A percentile compares a stretch with the other conserved stretches of the same genome.
Conservation (phyloP, 345 rosid species). For the Eucalyptus albens region DNA sequence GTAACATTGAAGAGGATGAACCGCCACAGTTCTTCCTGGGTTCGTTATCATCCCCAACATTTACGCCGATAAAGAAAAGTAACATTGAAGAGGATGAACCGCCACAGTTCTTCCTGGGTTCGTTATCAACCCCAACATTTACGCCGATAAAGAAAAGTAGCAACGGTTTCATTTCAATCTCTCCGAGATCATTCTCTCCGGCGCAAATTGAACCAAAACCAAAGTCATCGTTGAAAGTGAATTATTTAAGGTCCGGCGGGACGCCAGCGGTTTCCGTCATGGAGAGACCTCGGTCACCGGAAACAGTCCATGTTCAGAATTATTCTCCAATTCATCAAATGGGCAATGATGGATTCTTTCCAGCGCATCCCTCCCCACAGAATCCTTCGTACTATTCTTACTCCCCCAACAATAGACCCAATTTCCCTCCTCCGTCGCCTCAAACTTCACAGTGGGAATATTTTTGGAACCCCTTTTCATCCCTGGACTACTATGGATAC, state of each 20-base stretch:
- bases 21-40: conserved; percentile 49
- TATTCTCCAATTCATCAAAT: conserved; percentile 45
- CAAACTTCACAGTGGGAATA: conserved; percentile 90
- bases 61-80: conserved; percentile 53
- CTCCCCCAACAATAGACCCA: conserved; percentile 34
- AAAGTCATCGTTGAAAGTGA: conserved; percentile 40
- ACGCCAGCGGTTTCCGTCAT: conserved; percentile 57
- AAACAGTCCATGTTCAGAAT: conserved; percentile 42
- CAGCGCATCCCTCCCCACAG: conserved; percentile 39
- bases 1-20: conserved; percentile 57
- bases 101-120: conserved; percentile 45
- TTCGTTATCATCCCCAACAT: conserved; percentile 30
- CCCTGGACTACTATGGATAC: conserved; percentile 74
- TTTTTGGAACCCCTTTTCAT: conserved; percentile 97
- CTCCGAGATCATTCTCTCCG: conserved; percentile 39
- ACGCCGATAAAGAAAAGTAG: conserved; percentile 55
- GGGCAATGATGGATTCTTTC: conserved; percentile 52
- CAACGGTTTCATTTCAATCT: conserved; percentile 52
- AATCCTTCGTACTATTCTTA: conserved; percentile 26
- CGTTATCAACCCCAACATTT: conserved; percentile 40
- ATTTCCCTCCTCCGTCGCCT: conserved; percentile 78
- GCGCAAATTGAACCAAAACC: conserved; percentile 26
- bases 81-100: conserved; percentile 65
- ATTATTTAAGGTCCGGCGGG: conserved; percentile 59
- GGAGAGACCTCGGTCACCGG: conserved; percentile 76